Evolutionary conservation across 306 rosid species (phyloP).

Genomic region (Prunus campanulata): DNA sequence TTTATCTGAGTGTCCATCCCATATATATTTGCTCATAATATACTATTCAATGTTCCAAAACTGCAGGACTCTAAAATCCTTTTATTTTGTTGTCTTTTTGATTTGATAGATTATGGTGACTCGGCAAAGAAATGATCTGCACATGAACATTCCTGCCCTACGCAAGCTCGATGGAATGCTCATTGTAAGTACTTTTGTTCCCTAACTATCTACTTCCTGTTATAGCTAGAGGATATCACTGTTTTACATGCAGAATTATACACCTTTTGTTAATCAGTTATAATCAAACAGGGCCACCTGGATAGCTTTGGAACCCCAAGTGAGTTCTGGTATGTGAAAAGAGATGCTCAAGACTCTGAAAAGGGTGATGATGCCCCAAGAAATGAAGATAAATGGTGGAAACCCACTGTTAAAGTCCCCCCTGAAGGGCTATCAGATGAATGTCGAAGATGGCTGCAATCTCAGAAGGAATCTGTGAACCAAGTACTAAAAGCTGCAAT

Average conservation of each 20-base stretch:
- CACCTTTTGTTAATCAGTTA: constrained; percentile 20
- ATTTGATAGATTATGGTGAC: constrained; percentile 85
- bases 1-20: not conserved
- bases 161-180: constrained; percentile 89
- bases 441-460: constrained; percentile 58
- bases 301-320: constrained; percentile 58
- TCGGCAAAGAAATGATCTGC: constrained; percentile 75
- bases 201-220: not conserved
- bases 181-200: constrained; percentile 48
- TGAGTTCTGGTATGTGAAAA: constrained; percentile 82
- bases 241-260: not conserved
- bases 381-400: constrained; percentile 87
- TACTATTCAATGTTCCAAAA: not conserved
- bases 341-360: constrained; percentile 46
- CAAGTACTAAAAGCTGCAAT: constrained; percentile 93
- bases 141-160: constrained; percentile 76
- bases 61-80: not conserved
- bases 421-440: constrained; percentile 66
- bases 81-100: not conserved
- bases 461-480: constrained; percentile 65
- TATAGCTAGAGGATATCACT: not conserved
- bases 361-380: constrained; percentile 31
- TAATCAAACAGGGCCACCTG: constrained; percentile 52
- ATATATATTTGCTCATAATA: not conserved
- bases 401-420: constrained; percentile 70